Percentiles rank a stretch among this genome's conserved stretches.
Evolutionary conservation across 768 basidiomycete species (phyloP).

Genomic region (Tulasnella sp.): DNA sequence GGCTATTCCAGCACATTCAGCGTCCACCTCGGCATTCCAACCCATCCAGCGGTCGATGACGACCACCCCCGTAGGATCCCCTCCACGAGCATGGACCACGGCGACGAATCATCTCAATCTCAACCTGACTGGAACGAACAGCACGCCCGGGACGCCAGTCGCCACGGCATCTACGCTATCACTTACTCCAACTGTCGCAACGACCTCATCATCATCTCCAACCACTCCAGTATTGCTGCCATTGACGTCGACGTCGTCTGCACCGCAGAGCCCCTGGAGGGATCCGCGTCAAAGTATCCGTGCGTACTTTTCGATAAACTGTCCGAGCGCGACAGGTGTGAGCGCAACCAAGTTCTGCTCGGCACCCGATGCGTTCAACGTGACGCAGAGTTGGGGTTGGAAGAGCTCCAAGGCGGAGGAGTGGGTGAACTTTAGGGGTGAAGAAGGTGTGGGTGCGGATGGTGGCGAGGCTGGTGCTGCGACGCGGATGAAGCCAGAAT

Average conservation of each 20-base stretch:
- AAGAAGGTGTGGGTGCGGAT: conserved; percentile 25
- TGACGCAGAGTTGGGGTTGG: conserved; percentile 93
- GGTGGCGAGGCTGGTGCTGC: conserved; percentile 29
- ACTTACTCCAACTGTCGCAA: conserved; percentile 3
- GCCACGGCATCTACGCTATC: not conserved
- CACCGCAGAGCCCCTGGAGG: conserved; percentile 59
- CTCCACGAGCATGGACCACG: not conserved
- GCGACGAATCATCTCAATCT: not conserved
- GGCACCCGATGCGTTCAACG: conserved; percentile 71
- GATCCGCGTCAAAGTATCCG: conserved; percentile 60
- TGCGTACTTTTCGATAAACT: conserved; percentile 77
- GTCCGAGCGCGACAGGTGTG: conserved; percentile 69
- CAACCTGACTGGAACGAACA: not conserved
- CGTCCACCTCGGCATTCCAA: conserved; percentile 2
- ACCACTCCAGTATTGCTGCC: not conserved
- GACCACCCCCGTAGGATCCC: not conserved
- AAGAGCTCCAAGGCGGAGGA: conserved; percentile 49
- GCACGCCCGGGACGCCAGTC: conserved; percentile 1
- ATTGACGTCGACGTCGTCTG: conserved; percentile 18
- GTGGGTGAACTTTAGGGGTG: conserved; percentile 27
- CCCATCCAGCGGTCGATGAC: not conserved
- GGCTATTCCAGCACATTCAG: conserved; percentile 12
- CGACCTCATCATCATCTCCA: not conserved
- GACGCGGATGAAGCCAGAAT: conserved; percentile 28
- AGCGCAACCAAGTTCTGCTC: conserved; percentile 76